Conservation (phyloP, 345 rosid species). For the Lumnitzera littorea region DNA sequence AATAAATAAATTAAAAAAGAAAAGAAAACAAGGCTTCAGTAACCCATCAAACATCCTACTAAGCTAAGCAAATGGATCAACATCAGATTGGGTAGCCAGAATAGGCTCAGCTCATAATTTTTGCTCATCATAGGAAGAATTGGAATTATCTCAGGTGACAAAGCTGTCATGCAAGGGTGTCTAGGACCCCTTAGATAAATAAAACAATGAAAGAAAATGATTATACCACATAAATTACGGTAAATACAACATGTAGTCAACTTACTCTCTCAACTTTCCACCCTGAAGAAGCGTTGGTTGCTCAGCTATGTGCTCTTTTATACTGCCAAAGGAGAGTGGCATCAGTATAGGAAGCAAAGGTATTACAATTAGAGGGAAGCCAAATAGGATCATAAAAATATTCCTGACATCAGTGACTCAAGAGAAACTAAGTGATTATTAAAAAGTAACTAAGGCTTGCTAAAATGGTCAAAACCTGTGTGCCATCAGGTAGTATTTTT, state of each 20-base stretch:
- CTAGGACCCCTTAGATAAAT: too few species aligned
- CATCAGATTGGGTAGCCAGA: too few species aligned
- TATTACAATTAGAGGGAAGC: neutral
- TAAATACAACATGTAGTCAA: slow-evolving; percentile 9
- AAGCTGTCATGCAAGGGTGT: too few species aligned
- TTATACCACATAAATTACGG: neutral
- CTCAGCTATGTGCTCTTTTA: slow-evolving; percentile 76
- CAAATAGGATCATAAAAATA: neutral
- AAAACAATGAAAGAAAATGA: too few species aligned
- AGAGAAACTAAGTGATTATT: neutral
- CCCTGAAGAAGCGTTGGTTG: slow-evolving; percentile 68
- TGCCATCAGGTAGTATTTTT: slow-evolving; percentile 93
- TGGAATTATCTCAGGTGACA: too few species aligned
- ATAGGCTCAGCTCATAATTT: too few species aligned
- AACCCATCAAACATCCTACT: too few species aligned
- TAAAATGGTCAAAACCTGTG: slow-evolving; percentile 50
- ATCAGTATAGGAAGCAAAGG: slow-evolving; percentile 1
- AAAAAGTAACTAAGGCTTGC: neutral
- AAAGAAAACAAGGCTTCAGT: too few species aligned
- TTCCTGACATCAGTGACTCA: slow-evolving; percentile 4
- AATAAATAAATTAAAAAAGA: too few species aligned
- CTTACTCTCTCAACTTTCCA: slow-evolving; percentile 93
- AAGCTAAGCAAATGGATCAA: too few species aligned
- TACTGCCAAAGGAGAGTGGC: slow-evolving; percentile 36
- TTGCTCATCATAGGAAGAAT: too few species aligned